These are phyloP conservation scores for Termitomyces titanicus DNA, from an alignment of 768 basidiomycete species.

Conservation along the genomic window DNA sequence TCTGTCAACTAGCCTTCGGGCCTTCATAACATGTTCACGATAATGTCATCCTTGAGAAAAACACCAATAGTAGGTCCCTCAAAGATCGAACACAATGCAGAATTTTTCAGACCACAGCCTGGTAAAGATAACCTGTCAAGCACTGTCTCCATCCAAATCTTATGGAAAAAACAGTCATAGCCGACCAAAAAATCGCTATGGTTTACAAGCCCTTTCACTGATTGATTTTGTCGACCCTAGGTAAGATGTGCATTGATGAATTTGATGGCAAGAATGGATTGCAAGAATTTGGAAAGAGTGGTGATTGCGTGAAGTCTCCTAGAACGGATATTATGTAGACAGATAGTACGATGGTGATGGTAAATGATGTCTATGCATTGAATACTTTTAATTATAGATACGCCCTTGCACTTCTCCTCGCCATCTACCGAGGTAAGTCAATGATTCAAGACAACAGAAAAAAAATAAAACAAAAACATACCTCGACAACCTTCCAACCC, in stretches of 20 bases:
- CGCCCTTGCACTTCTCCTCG: constrained; percentile 41
- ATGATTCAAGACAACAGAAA: not conserved
- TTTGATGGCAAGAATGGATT: constrained; percentile 6
- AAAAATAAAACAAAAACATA: constrained; percentile 29
- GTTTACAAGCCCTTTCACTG: no score
- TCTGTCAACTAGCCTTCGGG: no score
- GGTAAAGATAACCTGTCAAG: not conserved
- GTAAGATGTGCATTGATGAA: no score
- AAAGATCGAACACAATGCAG: no score
- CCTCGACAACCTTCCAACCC: constrained; percentile 98
- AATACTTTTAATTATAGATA: constrained; percentile 34
- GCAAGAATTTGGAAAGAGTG: no score
- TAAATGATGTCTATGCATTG: constrained; percentile 15
- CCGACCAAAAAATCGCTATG: no score
- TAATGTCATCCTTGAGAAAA: no score
- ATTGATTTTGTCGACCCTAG: no score
- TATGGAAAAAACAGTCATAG: not conserved
- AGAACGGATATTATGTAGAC: constrained; percentile 10
- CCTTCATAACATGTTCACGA: no score
- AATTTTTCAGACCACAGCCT: no score
- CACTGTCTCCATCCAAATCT: not conserved
- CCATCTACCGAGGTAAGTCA: constrained; percentile 29
- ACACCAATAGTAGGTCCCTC: no score
- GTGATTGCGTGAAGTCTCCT: constrained; percentile 20
- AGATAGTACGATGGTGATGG: constrained; percentile 4